Percentiles rank a stretch among this genome's conserved stretches.
Conservation (phyloP, 192 early-diverging fungal genomes). For the Funneliformis geosporum region DNA sequence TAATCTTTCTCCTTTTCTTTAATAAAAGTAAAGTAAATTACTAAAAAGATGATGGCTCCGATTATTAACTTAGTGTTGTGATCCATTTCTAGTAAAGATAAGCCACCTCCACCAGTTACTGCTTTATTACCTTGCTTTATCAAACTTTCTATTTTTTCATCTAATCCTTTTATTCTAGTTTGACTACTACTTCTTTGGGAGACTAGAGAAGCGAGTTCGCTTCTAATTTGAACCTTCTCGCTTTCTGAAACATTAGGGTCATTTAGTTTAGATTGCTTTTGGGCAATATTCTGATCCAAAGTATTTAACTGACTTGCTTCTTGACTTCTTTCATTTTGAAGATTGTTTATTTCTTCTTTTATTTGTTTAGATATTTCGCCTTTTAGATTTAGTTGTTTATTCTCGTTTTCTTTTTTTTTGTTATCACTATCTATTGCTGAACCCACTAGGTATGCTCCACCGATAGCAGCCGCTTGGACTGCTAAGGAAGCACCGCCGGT, state of each 20-base stretch:
- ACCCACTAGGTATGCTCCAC: no score
- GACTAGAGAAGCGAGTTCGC: background rate
- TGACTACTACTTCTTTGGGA: background rate
- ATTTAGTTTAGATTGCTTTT: background rate
- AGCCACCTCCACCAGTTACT: background rate
- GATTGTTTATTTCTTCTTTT: no score
- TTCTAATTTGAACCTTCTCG: background rate
- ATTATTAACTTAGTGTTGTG: background rate
- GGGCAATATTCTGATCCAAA: background rate
- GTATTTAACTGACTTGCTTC: background rate
- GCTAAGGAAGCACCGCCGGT: no score
- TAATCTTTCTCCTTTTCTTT: background rate
- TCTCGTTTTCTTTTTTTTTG: no score
- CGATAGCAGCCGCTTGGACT: no score
- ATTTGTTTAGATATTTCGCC: no score
- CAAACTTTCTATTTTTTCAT: background rate
- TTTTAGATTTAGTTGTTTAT: no score
- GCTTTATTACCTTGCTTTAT: background rate
- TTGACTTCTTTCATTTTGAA: background rate
- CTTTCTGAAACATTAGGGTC: background rate
- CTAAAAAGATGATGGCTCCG: background rate
- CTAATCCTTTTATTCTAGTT: background rate
- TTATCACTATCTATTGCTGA: no score
- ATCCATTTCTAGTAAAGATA: background rate
- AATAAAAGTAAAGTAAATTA: background rate